These are phyloP conservation scores for Sanghuangporus baumii DNA, from an alignment of 1,284 basidiomycete genomes.

Conservation along the genomic window DNA sequence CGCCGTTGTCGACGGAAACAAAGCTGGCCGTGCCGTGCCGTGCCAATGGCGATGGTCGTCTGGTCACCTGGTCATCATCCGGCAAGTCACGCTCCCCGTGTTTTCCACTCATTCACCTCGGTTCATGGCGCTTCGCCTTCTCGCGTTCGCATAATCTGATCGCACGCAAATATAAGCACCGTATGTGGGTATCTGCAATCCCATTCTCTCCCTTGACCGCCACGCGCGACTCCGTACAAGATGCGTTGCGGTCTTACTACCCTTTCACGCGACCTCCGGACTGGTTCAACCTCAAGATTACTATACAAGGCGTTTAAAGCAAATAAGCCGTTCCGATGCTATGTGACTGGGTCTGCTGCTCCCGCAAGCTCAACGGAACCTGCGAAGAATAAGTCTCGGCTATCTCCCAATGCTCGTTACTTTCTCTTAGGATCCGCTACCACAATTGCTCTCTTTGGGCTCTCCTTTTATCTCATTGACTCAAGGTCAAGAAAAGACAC, in stretches of 20 bases:
- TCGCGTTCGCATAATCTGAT: neutral
- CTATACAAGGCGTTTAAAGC: neutral
- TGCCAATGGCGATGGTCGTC: neutral
- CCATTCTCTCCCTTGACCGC: neutral
- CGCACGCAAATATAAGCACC: slow-evolving; percentile 1
- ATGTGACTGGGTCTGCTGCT: neutral
- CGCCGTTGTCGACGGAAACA: slow-evolving; percentile 5
- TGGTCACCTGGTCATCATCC: neutral
- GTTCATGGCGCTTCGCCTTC: neutral
- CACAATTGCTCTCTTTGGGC: neutral
- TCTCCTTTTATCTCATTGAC: slow-evolving; percentile 3
- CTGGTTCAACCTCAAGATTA: neutral
- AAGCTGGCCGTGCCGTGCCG: neutral
- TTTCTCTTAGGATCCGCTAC: slow-evolving; percentile 10
- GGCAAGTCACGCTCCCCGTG: no score
- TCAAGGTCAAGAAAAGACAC: neutral
- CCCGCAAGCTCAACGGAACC: neutral
- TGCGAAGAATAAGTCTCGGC: neutral
- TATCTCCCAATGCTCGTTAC: neutral
- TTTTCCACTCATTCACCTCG: neutral
- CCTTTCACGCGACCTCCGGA: neutral
- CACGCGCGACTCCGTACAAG: neutral
- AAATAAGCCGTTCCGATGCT: neutral
- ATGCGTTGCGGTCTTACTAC: neutral
- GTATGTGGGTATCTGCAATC: neutral